Conservation (phyloP, 768 basidiomycete genomes). For the Lentinula sp. region DNA sequence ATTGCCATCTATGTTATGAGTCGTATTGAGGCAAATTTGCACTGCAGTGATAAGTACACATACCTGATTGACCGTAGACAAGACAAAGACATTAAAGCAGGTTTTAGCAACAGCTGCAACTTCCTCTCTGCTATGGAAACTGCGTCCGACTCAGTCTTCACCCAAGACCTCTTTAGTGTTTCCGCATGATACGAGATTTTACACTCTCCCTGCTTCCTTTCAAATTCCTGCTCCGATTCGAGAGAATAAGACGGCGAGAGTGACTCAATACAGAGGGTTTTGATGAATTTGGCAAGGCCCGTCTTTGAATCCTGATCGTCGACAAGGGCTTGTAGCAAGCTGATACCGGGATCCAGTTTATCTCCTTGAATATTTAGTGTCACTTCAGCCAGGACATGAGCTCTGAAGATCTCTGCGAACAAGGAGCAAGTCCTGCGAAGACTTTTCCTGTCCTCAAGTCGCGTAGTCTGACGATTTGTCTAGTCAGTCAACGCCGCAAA, state of each 20-base stretch:
- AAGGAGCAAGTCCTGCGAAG: not conserved
- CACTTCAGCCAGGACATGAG: not conserved
- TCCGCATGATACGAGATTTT: not conserved
- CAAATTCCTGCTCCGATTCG: not conserved
- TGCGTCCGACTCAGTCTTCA: not conserved
- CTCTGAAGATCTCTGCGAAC: not conserved
- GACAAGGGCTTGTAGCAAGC: not conserved
- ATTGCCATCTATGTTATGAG: not conserved
- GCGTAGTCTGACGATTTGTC: not conserved
- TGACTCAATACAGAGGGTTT: not conserved
- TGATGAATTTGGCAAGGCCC: not conserved
- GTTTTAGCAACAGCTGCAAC: not conserved
- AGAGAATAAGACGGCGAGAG: not conserved
- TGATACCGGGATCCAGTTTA: not conserved
- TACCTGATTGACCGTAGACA: not conserved
- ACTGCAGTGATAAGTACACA: not conserved
- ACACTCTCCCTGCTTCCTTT: not conserved
- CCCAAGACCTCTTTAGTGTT: not conserved
- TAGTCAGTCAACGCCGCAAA: not conserved
- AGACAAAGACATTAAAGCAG: not conserved
- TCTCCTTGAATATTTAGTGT: not conserved
- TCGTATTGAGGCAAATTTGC: not conserved
- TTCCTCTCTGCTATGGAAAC: not conserved
- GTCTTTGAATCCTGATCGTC: not conserved
- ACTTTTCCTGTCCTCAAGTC: slow-evolving; percentile 4